A percentile compares a stretch with the other conserved stretches of the same genome.
Conservation (phyloP, 2,329 filamentous ascomycete genomes). For the Aspergillus ochraceus region DNA sequence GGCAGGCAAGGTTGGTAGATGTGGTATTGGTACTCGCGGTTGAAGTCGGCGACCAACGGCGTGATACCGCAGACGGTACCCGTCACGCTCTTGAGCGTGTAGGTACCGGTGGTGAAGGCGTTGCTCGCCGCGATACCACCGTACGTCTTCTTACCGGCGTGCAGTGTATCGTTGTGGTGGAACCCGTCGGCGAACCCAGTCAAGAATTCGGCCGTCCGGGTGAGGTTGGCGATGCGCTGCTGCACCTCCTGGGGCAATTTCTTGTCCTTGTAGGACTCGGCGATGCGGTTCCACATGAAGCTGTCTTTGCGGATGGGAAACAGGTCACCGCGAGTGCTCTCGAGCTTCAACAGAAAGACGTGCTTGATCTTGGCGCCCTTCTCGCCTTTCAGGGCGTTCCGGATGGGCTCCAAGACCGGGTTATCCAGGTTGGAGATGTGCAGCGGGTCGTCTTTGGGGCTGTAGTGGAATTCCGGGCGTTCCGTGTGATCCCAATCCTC, state of each 20-base stretch:
- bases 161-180: constrained; percentile 20
- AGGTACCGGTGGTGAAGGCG: constrained; percentile 45
- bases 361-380: constrained; percentile 42
- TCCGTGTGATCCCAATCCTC: constrained; percentile 24
- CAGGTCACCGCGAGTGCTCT: constrained; percentile 49
- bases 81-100: constrained; percentile 47
- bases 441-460: constrained; percentile 39
- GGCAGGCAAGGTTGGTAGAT: constrained; percentile 50
- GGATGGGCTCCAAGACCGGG: constrained; percentile 24
- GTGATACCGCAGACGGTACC: constrained; percentile 47
- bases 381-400: constrained; percentile 26
- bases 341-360: constrained; percentile 46
- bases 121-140: constrained; percentile 46
- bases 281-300: constrained; percentile 36
- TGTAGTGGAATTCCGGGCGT: constrained; percentile 30
- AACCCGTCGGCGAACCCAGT: constrained; percentile 29
- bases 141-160: constrained; percentile 24
- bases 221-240: constrained; percentile 27
- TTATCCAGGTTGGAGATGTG: constrained; percentile 43
- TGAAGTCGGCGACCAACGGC: constrained; percentile 46
- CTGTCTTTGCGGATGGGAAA: constrained; percentile 46
- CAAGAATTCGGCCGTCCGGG: constrained; percentile 29
- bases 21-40: constrained; percentile 43
- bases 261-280: constrained; percentile 36
- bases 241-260: constrained; percentile 34